Percentiles rank a stretch among this genome's conserved stretches.
Conservation (phyloP, 331 rosid genomes). For the Malus hybrid region DNA sequence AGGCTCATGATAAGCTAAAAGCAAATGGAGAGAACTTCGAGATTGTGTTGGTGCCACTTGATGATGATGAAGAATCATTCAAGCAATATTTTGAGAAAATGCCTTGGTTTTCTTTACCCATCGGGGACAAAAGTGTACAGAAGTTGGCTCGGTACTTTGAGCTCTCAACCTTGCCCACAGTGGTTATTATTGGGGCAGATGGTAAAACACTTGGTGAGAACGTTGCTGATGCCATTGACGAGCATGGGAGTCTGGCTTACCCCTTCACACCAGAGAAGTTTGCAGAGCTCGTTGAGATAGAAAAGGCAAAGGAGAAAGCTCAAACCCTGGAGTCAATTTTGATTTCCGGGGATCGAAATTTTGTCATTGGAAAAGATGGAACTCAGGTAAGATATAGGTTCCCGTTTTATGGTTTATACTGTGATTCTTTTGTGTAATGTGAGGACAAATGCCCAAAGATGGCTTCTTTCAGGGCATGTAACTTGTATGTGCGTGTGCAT, state of each 20-base stretch:
- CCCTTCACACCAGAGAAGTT: conserved; percentile 72
- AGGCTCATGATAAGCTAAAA: conserved; percentile 47
- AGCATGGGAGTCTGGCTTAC: conserved; percentile 54
- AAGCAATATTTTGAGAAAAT: conserved; percentile 25
- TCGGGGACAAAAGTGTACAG: conserved; percentile 36
- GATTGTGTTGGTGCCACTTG: conserved; percentile 46
- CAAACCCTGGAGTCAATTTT: conserved; percentile 66
- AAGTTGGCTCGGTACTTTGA: conserved; percentile 46
- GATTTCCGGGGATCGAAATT: conserved; percentile 45
- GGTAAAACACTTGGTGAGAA: conserved; percentile 54
- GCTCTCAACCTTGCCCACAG: conserved; percentile 41
- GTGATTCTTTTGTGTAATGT: background rate
- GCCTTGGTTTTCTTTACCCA: conserved; percentile 64
- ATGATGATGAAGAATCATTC: conserved; percentile 46
- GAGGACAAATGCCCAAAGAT: background rate
- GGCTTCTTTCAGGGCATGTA: background rate
- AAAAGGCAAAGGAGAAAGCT: conserved; percentile 48
- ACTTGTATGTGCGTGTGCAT: background rate
- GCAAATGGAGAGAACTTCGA: conserved; percentile 52
- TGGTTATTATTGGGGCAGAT: conserved; percentile 60
- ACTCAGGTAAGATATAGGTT: conserved; percentile 34
- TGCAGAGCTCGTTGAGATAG: conserved; percentile 42
- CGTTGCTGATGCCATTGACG: conserved; percentile 45
- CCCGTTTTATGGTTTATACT: background rate
- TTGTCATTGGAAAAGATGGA: conserved; percentile 44